Conservation (phyloP, 306 rosid genomes). For the Coriaria nepalensis region DNA sequence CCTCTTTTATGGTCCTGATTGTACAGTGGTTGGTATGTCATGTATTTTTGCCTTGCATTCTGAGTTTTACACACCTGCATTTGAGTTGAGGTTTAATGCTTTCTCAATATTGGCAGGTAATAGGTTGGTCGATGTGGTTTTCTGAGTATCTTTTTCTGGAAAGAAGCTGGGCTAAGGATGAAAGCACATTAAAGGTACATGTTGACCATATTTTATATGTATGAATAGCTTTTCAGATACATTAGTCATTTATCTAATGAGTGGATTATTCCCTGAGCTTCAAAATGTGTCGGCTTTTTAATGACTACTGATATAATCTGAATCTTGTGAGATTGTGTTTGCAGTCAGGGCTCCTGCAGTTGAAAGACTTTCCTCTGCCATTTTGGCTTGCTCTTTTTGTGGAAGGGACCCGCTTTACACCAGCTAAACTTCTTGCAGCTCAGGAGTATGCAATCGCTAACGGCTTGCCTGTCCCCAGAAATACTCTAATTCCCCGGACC, state of each 20-base stretch:
- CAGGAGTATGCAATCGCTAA: conserved; percentile 71
- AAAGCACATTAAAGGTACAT: conserved; percentile 67
- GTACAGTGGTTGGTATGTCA: too few relatives aligned
- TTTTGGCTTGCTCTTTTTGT: conserved; percentile 97
- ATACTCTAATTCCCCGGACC: conserved; percentile 92
- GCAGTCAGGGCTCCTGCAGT: conserved; percentile 71
- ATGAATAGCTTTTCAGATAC: background rate
- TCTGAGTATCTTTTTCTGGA: conserved; percentile 87
- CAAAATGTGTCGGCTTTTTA: background rate
- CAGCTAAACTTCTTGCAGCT: conserved; percentile 75
- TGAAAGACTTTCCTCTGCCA: conserved; percentile 71
- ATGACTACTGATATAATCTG: conserved; percentile 4
- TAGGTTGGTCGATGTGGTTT: conserved; percentile 99
- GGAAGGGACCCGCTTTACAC: conserved; percentile 93
- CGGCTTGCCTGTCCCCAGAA: conserved; percentile 68
- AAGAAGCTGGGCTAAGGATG: conserved; percentile 97
- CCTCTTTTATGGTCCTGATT: too few relatives aligned
- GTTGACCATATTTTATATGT: background rate
- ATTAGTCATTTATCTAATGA: too few relatives aligned
- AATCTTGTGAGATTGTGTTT: conserved; percentile 22
- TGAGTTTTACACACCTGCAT: too few relatives aligned
- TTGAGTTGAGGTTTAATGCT: too few relatives aligned
- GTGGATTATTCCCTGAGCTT: too few relatives aligned
- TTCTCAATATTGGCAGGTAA: conserved; percentile 39
- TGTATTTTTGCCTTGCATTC: too few relatives aligned